Conservation (phyloP, 2,329 filamentous ascomycete genomes). For the Thermomyces lanuginosus region DNA sequence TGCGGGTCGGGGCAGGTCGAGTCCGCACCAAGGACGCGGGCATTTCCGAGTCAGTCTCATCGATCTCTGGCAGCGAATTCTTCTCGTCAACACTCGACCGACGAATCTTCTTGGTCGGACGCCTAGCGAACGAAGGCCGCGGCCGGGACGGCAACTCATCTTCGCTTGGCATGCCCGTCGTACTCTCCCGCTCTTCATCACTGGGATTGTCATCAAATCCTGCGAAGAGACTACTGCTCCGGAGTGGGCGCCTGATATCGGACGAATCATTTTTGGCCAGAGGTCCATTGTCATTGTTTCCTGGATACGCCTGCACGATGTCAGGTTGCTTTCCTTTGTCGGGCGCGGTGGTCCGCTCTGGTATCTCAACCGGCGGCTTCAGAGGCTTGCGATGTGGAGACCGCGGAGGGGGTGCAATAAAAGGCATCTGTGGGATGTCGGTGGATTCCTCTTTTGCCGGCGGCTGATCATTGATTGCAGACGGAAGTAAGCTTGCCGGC, state of each 20-base stretch:
- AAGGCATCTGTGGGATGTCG: conserved; percentile 17
- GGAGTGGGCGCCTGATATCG: conserved; percentile 51
- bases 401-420: conserved; percentile 19
- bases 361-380: conserved; percentile 11
- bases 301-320: conserved; percentile 52
- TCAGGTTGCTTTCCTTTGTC: conserved; percentile 21
- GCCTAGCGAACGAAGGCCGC: conserved; percentile 28
- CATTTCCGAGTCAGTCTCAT: conserved; percentile 19
- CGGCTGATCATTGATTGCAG: conserved; percentile 46
- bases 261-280: conserved; percentile 42
- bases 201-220: conserved; percentile 59
- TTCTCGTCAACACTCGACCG: conserved; percentile 19
- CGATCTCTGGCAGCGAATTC: conserved; percentile 19
- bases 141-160: conserved; percentile 30
- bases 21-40: conserved; percentile 8
- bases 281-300: conserved; percentile 66
- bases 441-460: conserved; percentile 14
- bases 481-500: conserved; percentile 63
- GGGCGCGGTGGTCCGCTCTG: conserved; percentile 29
- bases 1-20: conserved; percentile 26
- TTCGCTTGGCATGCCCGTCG: conserved; percentile 25
- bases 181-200: conserved; percentile 19
- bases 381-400: conserved; percentile 14
- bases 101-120: conserved; percentile 27
- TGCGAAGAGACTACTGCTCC: conserved; percentile 72